Evolutionary conservation across 208 protist species (phyloP).

Genomic region (Trypanosoma cruzi): DNA sequence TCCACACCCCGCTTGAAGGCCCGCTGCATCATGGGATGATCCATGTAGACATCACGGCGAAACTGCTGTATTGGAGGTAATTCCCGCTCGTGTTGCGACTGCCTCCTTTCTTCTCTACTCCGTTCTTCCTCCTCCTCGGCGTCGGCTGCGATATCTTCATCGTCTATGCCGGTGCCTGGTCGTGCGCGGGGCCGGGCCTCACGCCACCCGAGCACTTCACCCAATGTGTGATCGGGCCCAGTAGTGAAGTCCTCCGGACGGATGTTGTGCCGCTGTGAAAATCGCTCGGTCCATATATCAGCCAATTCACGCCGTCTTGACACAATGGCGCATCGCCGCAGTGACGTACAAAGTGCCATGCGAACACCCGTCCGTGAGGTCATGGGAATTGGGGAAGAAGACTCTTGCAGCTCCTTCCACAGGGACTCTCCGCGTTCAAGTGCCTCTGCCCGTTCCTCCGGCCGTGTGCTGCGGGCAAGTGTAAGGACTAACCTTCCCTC

Average conservation of each 20-base stretch:
- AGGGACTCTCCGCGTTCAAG: constrained; percentile 65
- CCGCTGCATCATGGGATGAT: constrained; percentile 71
- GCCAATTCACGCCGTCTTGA: constrained; percentile 38
- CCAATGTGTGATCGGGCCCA: constrained; percentile 17
- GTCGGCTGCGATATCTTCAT: constrained; percentile 54
- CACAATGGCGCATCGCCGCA: constrained; percentile 81
- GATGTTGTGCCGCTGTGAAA: constrained; percentile 51
- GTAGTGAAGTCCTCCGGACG: constrained; percentile 62
- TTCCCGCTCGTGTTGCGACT: not conserved
- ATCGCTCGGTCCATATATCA: constrained; percentile 76
- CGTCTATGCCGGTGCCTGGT: constrained; percentile 63
- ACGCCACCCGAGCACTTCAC: constrained; percentile 21
- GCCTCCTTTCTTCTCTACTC: constrained; percentile 4
- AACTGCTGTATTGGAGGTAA: constrained; percentile 52
- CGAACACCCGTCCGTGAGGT: constrained; percentile 61
- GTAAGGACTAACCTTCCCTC: constrained; percentile 62
- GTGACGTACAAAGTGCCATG: constrained; percentile 61
- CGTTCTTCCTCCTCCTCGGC: constrained; percentile 16
- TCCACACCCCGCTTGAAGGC: constrained; percentile 41
- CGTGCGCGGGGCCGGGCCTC: constrained; percentile 26
- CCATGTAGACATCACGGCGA: constrained; percentile 59
- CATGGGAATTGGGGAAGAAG: constrained; percentile 42
- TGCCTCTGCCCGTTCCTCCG: constrained; percentile 67
- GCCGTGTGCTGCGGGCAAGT: constrained; percentile 49
- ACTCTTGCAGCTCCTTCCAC: constrained; percentile 65